Base-by-base conservation (phyloP, 106 monocot species). In the Alisma plantagoaquatica region DNA sequence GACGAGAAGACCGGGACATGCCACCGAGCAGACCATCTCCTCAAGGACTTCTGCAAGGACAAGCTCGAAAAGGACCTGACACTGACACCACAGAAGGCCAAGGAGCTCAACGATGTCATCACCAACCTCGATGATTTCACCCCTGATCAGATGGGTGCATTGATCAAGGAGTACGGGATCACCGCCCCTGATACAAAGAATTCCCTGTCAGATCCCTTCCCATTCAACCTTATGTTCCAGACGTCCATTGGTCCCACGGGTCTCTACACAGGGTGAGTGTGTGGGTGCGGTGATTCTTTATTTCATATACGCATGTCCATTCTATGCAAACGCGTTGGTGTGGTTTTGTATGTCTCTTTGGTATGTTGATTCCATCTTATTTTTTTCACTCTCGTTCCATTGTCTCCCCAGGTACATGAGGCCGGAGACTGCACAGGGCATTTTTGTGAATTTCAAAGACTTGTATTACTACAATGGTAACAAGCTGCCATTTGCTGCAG, bases 221-320 rank as follows among this genome's bases (percentile, higher is more conserved):
- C 88, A 8, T 96, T 96, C 59, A 96, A 96, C 69, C 94, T 96
- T 32, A 96, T 96, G 94, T 96, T 96, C 43, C 88, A 88, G 62
- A 96, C 88, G 28, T 88, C 94, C 3, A 88, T 88, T 57, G 94
- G 94, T 10, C 87, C 88, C 27, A 72, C 88, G 10, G 88, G 94
- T 8, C 60, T 81, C 60, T 70, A 54, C 33, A 49, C 72, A 18
- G 88, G 88, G 94, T 88, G 60, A 78, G 84, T 21, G n/a, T n/a
- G n/a, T n/a, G n/a, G n/a, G n/a, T n/a, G n/a, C n/a, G n/a, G n/a
- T n/a, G n/a, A n/a, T n/a, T n/a, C n/a, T n/a, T n/a, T n/a, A n/a
- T n/a, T n/a, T n/a, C n/a, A n/a, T n/a, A n/a, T n/a, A n/a, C n/a
- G n/a, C n/a, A n/a, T n/a, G n/a, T n/a, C n/a, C n/a, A n/a, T n/a